Conservation (phyloP, 2,329 filamentous ascomycete genomes). For the Aspergillus sojae region DNA sequence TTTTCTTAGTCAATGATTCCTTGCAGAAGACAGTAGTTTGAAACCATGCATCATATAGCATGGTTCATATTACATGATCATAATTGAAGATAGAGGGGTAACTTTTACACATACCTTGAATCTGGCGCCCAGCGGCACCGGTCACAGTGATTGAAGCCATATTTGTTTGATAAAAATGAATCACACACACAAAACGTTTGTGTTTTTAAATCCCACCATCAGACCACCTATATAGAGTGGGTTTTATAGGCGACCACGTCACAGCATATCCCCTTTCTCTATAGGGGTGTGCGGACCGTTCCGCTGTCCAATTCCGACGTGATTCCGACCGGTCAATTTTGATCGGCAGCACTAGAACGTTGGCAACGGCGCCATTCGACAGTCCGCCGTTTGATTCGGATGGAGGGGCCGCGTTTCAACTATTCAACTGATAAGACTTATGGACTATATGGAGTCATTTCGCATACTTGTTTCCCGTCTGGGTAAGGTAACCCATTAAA, state of each 20-base stretch:
- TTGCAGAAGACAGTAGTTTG: neutral
- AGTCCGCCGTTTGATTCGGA: neutral
- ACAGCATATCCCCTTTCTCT: neutral
- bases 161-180: neutral
- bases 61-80: neutral
- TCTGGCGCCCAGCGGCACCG: constrained; percentile 1
- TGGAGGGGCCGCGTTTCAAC: neutral
- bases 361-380: neutral
- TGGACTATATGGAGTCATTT: neutral
- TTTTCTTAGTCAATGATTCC: neutral
- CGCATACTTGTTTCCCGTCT: neutral
- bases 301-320: neutral
- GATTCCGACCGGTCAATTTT: neutral
- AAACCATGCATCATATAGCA: neutral
- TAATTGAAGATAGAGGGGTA: neutral
- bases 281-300: neutral
- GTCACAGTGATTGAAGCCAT: neutral
- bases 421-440: neutral
- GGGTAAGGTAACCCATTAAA: neutral
- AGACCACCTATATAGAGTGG: neutral
- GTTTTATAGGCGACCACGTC: neutral
- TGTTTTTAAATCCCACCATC: neutral
- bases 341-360: neutral
- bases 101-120: neutral
- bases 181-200: neutral